Percentiles rank a stretch among this genome's conserved stretches.
These are phyloP conservation scores for Porogramme epimiltina DNA, from an alignment of 1,284 basidiomycete species.

Conservation along the genomic window DNA sequence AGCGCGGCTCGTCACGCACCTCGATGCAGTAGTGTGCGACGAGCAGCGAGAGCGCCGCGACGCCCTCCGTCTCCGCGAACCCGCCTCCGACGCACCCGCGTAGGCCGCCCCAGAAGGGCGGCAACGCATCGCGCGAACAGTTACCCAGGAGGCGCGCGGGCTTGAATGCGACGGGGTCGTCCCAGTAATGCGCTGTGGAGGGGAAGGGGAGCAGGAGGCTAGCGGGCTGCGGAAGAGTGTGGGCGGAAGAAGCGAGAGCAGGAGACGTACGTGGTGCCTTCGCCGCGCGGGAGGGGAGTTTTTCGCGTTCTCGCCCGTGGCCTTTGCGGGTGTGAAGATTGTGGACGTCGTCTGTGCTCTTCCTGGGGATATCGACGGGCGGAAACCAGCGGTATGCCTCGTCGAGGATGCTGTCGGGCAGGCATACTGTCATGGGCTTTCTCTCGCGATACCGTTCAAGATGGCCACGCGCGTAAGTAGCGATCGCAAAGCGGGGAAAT, in stretches of 20 bases:
- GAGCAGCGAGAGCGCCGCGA: constrained; percentile 23
- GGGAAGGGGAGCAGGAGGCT: not conserved
- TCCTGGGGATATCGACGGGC: constrained; percentile 42
- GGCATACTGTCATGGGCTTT: not conserved
- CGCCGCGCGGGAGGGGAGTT: constrained; percentile 49
- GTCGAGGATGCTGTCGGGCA: constrained; percentile 49
- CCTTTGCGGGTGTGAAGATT: constrained; percentile 38
- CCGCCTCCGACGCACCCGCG: constrained; percentile 44
- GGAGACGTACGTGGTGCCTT: constrained; percentile 43
- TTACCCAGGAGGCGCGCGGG: constrained; percentile 43
- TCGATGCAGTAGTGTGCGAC: constrained; percentile 24
- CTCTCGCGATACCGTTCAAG: not conserved
- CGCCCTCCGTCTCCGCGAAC: constrained; percentile 35
- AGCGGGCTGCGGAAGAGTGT: too few species aligned
- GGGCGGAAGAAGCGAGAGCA: constrained; percentile 35
- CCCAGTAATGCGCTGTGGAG: constrained; percentile 41
- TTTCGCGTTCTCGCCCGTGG: constrained; percentile 38
- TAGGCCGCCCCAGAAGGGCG: constrained; percentile 40
- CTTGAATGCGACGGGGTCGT: constrained; percentile 40
- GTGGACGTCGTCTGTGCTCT: constrained; percentile 48
- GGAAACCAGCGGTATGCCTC: constrained; percentile 65
- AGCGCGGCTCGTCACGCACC: constrained; percentile 33
- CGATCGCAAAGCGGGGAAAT: too few species aligned
- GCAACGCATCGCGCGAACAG: constrained; percentile 41
- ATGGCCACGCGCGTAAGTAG: constrained; percentile 18